These are phyloP conservation scores for Poteriospumella lacustris DNA, from an alignment of 108 stramenopile species.

Conservation along the genomic window DNA sequence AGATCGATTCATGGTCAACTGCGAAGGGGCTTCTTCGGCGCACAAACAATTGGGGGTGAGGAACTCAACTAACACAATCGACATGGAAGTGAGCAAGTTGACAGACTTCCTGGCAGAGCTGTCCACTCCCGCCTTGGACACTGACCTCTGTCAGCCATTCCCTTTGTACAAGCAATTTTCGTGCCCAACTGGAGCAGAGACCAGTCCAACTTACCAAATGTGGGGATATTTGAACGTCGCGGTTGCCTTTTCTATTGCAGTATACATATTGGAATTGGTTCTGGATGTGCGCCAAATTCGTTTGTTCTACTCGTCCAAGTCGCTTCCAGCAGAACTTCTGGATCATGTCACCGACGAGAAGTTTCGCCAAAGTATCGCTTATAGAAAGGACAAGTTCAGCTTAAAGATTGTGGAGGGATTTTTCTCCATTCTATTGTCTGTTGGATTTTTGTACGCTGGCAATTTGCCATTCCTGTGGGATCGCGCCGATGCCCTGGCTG, in stretches of 20 bases:
- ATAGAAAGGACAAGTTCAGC: constrained; percentile 79
- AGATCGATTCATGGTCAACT: no score
- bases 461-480: not conserved
- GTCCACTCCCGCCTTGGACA: no score
- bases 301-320: constrained; percentile 12
- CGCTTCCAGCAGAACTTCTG: constrained; percentile 28
- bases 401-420: constrained; percentile 40
- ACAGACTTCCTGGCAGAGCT: no score
- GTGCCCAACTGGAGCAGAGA: no score
- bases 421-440: not conserved
- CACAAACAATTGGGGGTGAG: no score
- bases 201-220: no score
- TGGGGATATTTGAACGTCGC: not conserved
- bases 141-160: no score
- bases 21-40: no score
- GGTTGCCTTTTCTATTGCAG: constrained; percentile 34
- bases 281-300: constrained; percentile 46
- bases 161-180: no score
- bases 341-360: constrained; percentile 50
- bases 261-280: constrained; percentile 41
- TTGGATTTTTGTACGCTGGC: not conserved
- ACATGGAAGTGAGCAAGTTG: no score
- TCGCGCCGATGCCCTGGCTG: not conserved
- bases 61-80: no score
- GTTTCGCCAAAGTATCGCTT: constrained; percentile 70